Percentiles rank a stretch among this genome's conserved stretches.
These are phyloP conservation scores for Arthroderma uncinatum DNA, from an alignment of 2,329 filamentous ascomycete species.

Conservation along the genomic window DNA sequence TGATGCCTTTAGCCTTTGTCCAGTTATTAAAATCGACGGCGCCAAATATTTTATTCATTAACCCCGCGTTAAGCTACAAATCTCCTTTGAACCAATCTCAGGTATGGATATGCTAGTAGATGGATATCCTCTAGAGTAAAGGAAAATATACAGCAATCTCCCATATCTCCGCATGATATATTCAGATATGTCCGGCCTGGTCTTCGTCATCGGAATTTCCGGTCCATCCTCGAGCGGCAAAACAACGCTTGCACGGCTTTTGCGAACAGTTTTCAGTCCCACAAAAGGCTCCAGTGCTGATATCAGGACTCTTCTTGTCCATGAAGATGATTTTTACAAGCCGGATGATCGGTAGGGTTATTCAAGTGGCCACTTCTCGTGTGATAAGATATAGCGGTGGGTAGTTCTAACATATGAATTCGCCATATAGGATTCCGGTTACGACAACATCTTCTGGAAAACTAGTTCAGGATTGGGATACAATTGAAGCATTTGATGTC, in stretches of 20 bases:
- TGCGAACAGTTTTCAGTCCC: conserved; percentile 65
- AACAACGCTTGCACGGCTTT: conserved; percentile 76
- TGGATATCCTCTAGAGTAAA: too few relatives aligned
- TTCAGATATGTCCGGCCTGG: neutral
- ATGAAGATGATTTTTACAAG: conserved; percentile 93
- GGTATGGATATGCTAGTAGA: too few relatives aligned
- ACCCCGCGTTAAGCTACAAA: too few relatives aligned
- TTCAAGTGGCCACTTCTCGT: neutral
- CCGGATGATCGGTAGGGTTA: conserved; percentile 54
- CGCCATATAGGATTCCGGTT: conserved; percentile 31
- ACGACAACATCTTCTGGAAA: conserved; percentile 39
- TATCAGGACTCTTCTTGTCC: conserved; percentile 57
- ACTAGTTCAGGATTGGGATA: conserved; percentile 82
- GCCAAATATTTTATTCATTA: too few relatives aligned
- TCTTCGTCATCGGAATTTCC: conserved; percentile 55
- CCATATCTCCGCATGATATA: neutral
- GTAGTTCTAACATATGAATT: neutral
- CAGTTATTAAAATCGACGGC: too few relatives aligned
- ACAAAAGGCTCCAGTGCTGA: neutral
- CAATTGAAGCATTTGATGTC: conserved; percentile 64
- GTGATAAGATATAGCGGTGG: neutral
- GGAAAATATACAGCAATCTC: too few relatives aligned
- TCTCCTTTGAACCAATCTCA: too few relatives aligned
- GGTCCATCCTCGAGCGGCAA: conserved; percentile 91
- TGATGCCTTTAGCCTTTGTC: too few relatives aligned